phyloP scores from a whole-genome alignment of 352 stramenopile genomes.

The Pythium oligandrum region DNA sequence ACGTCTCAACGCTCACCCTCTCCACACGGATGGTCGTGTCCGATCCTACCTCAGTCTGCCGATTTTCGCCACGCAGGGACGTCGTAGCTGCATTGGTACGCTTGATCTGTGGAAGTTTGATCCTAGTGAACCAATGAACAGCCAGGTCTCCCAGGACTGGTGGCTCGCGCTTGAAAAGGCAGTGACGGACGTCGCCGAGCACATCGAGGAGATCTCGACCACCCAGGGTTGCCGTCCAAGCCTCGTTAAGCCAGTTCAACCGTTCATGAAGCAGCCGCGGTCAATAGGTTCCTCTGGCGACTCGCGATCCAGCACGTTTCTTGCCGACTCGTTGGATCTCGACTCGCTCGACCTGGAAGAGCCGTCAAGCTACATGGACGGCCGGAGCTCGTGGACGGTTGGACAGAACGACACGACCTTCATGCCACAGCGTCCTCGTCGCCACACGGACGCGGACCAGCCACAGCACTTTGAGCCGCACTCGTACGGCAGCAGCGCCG shows the following conservation, averaged over 20 bases:
- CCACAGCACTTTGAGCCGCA: conserved; percentile 22
- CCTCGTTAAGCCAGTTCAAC: not conserved
- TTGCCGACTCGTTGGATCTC: conserved; percentile 48
- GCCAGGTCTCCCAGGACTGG: conserved; percentile 63
- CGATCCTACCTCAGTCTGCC: conserved; percentile 69
- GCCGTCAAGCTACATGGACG: no score
- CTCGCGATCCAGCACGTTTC: conserved; percentile 48
- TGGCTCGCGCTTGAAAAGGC: conserved; percentile 30
- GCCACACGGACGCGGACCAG: conserved; percentile 38
- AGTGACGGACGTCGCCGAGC: conserved; percentile 31
- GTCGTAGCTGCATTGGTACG: conserved; percentile 48
- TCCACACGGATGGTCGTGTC: conserved; percentile 52
- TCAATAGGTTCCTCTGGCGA: conserved; percentile 60
- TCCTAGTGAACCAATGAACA: conserved; percentile 33
- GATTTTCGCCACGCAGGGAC: conserved; percentile 37
- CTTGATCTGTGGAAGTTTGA: conserved; percentile 65
- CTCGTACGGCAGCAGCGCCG: conserved; percentile 12
- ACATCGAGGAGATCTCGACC: conserved; percentile 39
- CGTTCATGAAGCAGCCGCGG: conserved; percentile 24
- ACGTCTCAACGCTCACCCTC: conserved; percentile 62
- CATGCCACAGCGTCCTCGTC: conserved; percentile 4
- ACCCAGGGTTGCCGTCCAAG: conserved; percentile 33
- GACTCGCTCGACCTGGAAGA: conserved; percentile 56
- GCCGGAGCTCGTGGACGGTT: not conserved
- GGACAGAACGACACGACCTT: conserved; percentile 6